Percentiles rank a stretch among this genome's conserved stretches.
These are phyloP conservation scores for Dothideomycetes sp. DNA, from an alignment of 2,329 filamentous ascomycete genomes.

Conservation along the genomic window DNA sequence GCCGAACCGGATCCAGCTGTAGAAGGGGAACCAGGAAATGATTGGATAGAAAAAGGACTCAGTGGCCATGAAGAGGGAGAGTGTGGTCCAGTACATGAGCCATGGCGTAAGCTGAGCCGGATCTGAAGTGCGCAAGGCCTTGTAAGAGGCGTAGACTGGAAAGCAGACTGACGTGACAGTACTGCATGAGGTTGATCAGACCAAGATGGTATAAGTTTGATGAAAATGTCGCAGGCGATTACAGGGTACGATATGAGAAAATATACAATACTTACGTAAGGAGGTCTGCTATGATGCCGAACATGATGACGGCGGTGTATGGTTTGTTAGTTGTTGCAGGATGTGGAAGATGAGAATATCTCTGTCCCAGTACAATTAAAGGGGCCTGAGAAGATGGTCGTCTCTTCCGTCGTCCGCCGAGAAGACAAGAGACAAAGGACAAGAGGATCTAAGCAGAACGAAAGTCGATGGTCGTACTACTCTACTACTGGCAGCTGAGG, in stretches of 20 bases:
- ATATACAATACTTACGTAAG: conserved; percentile 72
- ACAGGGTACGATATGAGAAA: too few species aligned
- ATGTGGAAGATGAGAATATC: too few species aligned
- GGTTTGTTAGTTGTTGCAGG: background rate
- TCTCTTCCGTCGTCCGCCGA: too few species aligned
- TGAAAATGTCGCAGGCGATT: too few species aligned
- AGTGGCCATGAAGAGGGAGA: conserved; percentile 67
- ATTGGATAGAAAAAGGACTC: conserved; percentile 87
- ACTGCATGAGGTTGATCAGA: conserved; percentile 35
- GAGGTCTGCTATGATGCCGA: conserved; percentile 66
- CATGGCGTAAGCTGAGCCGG: conserved; percentile 86
- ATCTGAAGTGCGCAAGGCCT: conserved; percentile 86
- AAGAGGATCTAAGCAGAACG: too few species aligned
- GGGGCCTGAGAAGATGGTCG: too few species aligned
- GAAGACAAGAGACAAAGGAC: too few species aligned
- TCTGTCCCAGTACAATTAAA: too few species aligned
- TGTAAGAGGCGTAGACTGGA: conserved; percentile 94
- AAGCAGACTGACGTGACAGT: conserved; percentile 84
- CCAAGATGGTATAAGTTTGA: background rate
- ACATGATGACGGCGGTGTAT: conserved; percentile 41
- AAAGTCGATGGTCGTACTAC: too few species aligned
- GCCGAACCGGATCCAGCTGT: conserved; percentile 77
- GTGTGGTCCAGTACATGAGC: conserved; percentile 98
- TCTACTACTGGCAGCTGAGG: too few species aligned
- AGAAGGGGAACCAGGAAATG: conserved; percentile 85